Conservation (phyloP, 345 rosid species). For the Angophora floribunda region DNA sequence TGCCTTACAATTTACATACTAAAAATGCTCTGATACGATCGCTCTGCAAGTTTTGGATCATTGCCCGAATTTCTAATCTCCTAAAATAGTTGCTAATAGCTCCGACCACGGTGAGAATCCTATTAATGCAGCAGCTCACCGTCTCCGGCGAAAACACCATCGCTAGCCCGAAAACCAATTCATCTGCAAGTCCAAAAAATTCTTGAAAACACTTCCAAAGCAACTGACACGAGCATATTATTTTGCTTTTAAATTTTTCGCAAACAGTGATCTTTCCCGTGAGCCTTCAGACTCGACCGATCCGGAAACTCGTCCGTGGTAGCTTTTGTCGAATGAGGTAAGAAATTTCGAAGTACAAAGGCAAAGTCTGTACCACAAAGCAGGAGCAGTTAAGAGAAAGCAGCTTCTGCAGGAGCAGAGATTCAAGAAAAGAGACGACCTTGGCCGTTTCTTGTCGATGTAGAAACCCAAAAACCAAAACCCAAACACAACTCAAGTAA, state of each 20-base stretch:
- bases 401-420: not conserved
- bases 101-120: not conserved
- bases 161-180: not conserved
- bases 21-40: not conserved
- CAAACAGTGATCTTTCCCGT: not conserved
- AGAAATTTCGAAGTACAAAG: not conserved
- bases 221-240: rapidly evolving
- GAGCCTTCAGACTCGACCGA: not conserved
- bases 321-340: not conserved
- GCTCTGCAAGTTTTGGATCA: not conserved
- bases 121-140: not conserved
- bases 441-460: not conserved
- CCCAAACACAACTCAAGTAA: not conserved
- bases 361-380: not conserved
- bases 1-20: not conserved
- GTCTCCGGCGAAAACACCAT: not conserved
- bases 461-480: not conserved
- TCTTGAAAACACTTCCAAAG: not conserved
- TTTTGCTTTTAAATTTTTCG: not conserved
- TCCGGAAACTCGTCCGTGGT: not conserved
- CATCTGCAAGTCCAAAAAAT: not conserved
- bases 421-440: not conserved
- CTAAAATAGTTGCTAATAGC: not conserved
- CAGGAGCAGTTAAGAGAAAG: not conserved
- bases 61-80: not conserved